Evolutionary conservation across 345 rosid genomes (phyloP).

Genomic region (Cardamine resedifolia): DNA sequence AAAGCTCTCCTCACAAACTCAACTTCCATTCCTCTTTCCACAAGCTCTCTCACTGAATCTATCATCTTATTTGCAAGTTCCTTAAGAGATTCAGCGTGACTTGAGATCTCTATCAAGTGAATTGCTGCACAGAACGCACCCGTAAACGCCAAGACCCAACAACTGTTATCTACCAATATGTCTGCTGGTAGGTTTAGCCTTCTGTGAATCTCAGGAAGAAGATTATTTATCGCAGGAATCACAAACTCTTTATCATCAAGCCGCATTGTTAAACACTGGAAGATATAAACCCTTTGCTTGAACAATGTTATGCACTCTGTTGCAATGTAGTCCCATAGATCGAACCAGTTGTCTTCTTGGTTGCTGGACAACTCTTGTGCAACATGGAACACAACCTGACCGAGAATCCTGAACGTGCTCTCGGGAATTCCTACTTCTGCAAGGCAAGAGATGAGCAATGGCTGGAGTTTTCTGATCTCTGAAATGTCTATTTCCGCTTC

Average conservation of each 20-base stretch:
- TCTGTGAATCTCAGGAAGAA: neutral
- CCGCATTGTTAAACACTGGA: conserved; percentile 7
- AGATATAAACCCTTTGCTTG: neutral
- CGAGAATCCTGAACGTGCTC: conserved; percentile 6
- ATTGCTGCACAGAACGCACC: neutral
- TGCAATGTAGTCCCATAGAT: conserved; percentile 4
- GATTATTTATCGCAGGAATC: neutral
- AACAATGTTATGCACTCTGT: neutral
- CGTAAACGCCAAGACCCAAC: neutral
- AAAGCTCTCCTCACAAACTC: neutral
- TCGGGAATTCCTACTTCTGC: neutral
- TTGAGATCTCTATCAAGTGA: neutral
- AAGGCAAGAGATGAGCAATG: conserved; percentile 14
- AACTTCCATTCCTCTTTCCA: too few species aligned
- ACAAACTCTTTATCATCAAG: neutral
- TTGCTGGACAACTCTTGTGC: neutral
- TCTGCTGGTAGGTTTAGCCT: neutral
- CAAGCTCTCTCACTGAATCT: neutral
- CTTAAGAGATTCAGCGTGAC: neutral
- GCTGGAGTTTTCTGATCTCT: neutral
- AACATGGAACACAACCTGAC: neutral
- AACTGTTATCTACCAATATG: neutral
- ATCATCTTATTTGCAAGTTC: neutral
- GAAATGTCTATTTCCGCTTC: neutral
- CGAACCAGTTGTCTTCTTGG: neutral